Conservation (phyloP, 768 basidiomycete genomes). For the Pleurotus ostreatus region DNA sequence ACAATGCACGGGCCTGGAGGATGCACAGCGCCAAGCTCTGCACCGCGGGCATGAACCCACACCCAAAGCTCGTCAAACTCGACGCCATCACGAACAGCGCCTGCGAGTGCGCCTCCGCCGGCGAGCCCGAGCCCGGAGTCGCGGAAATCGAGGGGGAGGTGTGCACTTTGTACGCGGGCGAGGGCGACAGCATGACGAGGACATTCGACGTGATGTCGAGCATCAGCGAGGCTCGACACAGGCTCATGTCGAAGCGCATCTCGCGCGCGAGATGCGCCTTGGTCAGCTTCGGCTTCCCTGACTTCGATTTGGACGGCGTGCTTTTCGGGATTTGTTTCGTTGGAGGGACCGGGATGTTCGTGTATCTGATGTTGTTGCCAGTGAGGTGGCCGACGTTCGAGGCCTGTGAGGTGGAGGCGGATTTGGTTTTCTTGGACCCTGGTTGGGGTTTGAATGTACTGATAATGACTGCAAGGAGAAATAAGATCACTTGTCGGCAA, state of each 20-base stretch:
- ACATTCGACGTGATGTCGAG: slow-evolving; percentile 64
- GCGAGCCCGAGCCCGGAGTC: neutral
- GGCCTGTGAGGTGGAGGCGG: slow-evolving; percentile 16
- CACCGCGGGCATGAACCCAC: slow-evolving; percentile 63
- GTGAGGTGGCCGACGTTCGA: slow-evolving; percentile 5
- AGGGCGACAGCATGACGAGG: slow-evolving; percentile 51
- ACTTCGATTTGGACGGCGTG: neutral
- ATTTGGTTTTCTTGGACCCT: slow-evolving; percentile 46
- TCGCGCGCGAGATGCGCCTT: slow-evolving; percentile 54
- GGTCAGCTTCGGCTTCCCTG: slow-evolving; percentile 42
- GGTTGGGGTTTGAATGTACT: slow-evolving; percentile 50
- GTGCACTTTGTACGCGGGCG: slow-evolving; percentile 34
- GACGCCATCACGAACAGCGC: slow-evolving; percentile 59
- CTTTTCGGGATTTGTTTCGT: slow-evolving; percentile 1
- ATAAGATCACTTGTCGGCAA: neutral
- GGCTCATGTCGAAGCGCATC: slow-evolving; percentile 65
- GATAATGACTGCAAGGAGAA: slow-evolving; percentile 46
- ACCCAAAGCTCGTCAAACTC: slow-evolving; percentile 57
- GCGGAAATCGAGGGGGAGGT: neutral
- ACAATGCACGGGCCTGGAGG: slow-evolving; percentile 37
- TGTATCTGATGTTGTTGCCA: slow-evolving; percentile 5
- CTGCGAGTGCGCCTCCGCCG: slow-evolving; percentile 21
- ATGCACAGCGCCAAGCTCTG: slow-evolving; percentile 73
- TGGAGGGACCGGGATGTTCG: slow-evolving; percentile 1
- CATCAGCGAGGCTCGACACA: slow-evolving; percentile 58